Conservation (phyloP, 108 stramenopile species). For the Phaeodactylum tricornutum region DNA sequence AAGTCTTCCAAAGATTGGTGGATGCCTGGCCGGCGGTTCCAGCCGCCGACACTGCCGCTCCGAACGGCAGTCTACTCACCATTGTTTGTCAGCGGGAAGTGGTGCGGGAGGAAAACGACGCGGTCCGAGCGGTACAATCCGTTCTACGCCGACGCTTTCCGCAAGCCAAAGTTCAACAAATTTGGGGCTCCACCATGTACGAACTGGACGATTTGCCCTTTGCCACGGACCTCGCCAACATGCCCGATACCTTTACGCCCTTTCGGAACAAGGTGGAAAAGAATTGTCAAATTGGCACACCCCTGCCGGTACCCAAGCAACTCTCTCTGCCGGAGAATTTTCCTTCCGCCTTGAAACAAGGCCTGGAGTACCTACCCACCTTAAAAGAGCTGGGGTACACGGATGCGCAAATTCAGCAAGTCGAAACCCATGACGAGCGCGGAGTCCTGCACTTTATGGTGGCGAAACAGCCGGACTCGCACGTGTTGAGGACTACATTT, state of each 20-base stretch:
- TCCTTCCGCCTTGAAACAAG: constrained; percentile 5
- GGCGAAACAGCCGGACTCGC: constrained; percentile 87
- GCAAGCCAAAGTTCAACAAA: constrained; percentile 29
- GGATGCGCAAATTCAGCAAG: constrained; percentile 34
- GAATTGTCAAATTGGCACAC: constrained; percentile 44
- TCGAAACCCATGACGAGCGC: constrained; percentile 36
- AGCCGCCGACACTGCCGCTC: background rate
- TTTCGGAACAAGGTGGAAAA: constrained; percentile 90
- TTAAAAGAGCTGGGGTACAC: constrained; percentile 70
- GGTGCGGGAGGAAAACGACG: constrained; percentile 53
- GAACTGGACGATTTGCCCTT: constrained; percentile 81
- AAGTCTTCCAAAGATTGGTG: constrained; percentile 7
- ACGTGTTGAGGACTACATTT: constrained; percentile 86
- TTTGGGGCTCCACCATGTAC: constrained; percentile 90
- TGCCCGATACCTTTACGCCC: constrained; percentile 86
- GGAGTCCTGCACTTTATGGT: constrained; percentile 78
- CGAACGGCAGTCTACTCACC: background rate
- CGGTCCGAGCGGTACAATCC: constrained; percentile 44
- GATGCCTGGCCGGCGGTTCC: background rate
- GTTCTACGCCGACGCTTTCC: constrained; percentile 15
- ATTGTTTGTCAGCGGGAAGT: constrained; percentile 66
- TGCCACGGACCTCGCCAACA: constrained; percentile 32
- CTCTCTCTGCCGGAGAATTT: too few relatives aligned
- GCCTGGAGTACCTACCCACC: constrained; percentile 40
- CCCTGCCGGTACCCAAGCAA: constrained; percentile 49